A percentile compares a stretch with the other conserved stretches of the same genome.
These are phyloP conservation scores for Raffaelea deltoideospora DNA, from an alignment of 2,329 filamentous ascomycete species.

Conservation along the genomic window DNA sequence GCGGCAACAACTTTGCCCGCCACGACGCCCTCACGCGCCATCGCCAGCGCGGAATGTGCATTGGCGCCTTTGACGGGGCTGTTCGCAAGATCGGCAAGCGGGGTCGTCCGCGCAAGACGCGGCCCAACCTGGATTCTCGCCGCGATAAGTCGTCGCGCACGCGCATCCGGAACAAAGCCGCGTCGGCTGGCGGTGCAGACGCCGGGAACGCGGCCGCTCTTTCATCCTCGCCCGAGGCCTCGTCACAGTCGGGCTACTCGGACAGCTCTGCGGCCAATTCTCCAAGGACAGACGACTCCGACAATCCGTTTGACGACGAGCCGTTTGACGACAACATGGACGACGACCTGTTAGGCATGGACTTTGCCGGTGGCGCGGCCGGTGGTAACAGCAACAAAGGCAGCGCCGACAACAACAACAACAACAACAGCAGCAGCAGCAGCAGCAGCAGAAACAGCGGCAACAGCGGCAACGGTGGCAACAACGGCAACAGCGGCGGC, in stretches of 20 bases:
- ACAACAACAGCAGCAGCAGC: background rate
- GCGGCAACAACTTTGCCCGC: slow-evolving; percentile 85
- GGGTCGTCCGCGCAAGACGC: slow-evolving; percentile 47
- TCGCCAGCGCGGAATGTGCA: slow-evolving; percentile 89
- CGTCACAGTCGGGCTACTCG: slow-evolving; percentile 40
- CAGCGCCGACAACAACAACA: background rate
- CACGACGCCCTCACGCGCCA: slow-evolving; percentile 93
- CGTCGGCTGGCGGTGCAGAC: slow-evolving; percentile 3
- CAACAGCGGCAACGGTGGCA: background rate
- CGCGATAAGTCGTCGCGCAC: slow-evolving; percentile 42
- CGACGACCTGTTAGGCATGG: slow-evolving; percentile 19
- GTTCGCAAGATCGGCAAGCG: slow-evolving; percentile 45
- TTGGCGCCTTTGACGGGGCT: slow-evolving; percentile 77
- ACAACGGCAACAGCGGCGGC: background rate
- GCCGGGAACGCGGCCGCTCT: too few species aligned
- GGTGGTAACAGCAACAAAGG: background rate
- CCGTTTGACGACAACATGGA: slow-evolving; percentile 26
- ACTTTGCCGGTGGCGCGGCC: slow-evolving; percentile 5
- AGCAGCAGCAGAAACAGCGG: background rate
- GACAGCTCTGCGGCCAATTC: slow-evolving; percentile 41
- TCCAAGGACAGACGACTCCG: slow-evolving; percentile 30
- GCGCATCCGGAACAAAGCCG: slow-evolving; percentile 34
- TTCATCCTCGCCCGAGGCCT: slow-evolving; percentile 29
- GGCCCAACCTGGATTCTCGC: slow-evolving; percentile 40
- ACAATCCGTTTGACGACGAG: slow-evolving; percentile 20